Evolutionary conservation across 345 rosid genomes (phyloP).

Genomic region (Bruguiera gymnorhiza): DNA sequence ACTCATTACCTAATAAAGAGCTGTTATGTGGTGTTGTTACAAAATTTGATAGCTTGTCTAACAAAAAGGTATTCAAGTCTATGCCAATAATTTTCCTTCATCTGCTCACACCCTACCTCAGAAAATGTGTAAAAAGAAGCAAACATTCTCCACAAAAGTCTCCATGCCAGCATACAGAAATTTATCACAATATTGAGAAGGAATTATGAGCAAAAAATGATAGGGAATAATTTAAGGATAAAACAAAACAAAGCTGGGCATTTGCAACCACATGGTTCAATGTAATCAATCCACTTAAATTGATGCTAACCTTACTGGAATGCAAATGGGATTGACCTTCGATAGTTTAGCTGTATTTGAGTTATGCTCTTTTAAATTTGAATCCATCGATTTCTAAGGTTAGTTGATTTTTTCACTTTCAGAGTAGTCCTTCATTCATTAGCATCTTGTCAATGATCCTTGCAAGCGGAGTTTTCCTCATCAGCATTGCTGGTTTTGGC

Average conservation of each 20-base stretch:
- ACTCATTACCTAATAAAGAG: conserved; percentile 69
- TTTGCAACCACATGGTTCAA: too few species aligned
- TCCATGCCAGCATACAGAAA: too few species aligned
- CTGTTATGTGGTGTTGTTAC: conserved; percentile 42
- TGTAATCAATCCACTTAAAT: too few species aligned
- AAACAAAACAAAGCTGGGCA: too few species aligned
- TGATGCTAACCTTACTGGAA: too few species aligned
- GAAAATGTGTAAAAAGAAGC: too few species aligned
- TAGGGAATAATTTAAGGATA: too few species aligned
- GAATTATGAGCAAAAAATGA: too few species aligned
- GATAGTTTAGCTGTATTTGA: neutral
- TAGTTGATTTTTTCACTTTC: conserved; percentile 26
- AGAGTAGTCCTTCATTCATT: conserved; percentile 55
- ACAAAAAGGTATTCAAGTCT: conserved; percentile 50
- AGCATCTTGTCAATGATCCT: conserved; percentile 47
- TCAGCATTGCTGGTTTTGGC: conserved; percentile 41
- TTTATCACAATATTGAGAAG: too few species aligned
- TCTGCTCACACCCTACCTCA: neutral
- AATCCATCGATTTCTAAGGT: conserved; percentile 1
- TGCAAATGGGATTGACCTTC: too few species aligned
- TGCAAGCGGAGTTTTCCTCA: conserved; percentile 66
- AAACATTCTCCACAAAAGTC: too few species aligned
- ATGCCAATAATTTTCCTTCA: neutral
- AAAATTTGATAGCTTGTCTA: conserved; percentile 45
- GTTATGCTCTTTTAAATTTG: neutral